These are phyloP conservation scores for Fusarium decemcellulare DNA, from an alignment of 2,329 filamentous ascomycete genomes.

Conservation along the genomic window DNA sequence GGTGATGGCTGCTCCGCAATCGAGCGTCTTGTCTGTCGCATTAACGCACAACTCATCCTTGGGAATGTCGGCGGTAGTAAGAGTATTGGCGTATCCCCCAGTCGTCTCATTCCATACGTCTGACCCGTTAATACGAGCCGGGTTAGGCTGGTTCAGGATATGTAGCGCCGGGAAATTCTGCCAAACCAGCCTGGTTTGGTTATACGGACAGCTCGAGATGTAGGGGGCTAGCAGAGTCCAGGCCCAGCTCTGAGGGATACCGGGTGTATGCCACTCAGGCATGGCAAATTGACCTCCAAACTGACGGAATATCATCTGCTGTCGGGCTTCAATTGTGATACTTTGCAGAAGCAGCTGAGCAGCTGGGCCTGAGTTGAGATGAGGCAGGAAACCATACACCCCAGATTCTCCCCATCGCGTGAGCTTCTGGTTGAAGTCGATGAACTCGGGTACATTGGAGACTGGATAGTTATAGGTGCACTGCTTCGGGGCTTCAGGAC, in stretches of 20 bases:
- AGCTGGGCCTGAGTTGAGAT: constrained; percentile 82
- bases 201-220: constrained; percentile 81
- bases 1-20: constrained; percentile 75
- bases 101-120: constrained; percentile 74
- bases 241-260: constrained; percentile 86
- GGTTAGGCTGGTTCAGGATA: constrained; percentile 84
- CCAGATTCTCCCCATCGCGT: constrained; percentile 85
- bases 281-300: constrained; percentile 85
- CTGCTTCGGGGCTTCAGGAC: constrained; percentile 76
- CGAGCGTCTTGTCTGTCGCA: constrained; percentile 65
- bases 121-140: constrained; percentile 75
- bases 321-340: constrained; percentile 83
- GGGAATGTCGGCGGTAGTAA: constrained; percentile 62
- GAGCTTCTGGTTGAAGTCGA: constrained; percentile 90
- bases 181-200: constrained; percentile 83
- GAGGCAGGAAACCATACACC: constrained; percentile 85
- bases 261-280: constrained; percentile 86
- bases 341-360: constrained; percentile 81
- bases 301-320: constrained; percentile 89
- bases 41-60: constrained; percentile 69
- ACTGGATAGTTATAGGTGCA: constrained; percentile 89
- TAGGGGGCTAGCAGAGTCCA: constrained; percentile 88
- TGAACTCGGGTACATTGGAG: constrained; percentile 79
- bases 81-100: constrained; percentile 70
- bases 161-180: constrained; percentile 84